Evolutionary conservation across 1,284 basidiomycete species (phyloP), one percentile per base, ranked within the genome.

Genomic region (Garcileccinum viscosum): DNA sequence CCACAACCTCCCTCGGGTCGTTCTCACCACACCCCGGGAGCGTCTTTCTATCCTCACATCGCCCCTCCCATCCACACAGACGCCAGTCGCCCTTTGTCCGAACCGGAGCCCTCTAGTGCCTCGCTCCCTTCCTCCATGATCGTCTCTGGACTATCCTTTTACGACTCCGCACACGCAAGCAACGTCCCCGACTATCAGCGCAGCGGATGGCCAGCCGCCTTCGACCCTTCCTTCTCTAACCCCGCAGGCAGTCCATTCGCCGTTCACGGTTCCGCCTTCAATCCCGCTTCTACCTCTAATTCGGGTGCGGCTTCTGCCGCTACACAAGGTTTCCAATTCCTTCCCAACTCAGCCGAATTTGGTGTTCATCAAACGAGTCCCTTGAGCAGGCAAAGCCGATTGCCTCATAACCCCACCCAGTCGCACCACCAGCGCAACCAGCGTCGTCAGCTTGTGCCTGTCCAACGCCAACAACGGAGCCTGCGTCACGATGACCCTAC

Each of bases 101-200:
- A 24, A 17, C 7, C 69, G 24, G 14, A 69, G 22, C 19, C 66
- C 1, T 63, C 73, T n/a, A 19, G 35, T 5, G 44, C 75, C 3
- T 64, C 76, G 27, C 50, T 30, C 9, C 27, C 50, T 53, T 19
- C 50, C 27, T 56, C 50, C 2, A 78, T 78, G 79, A 80, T 80
- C 62, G 71, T 78, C 42, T 66, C 79, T 3, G 69, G 47, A 0
- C 47, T 72, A 8, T 78, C 80, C 6, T 76, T 78, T 63, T 80
- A 79, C 60, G 78, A 80, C 33, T 76, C 80, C 2, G 30, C 73
- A 12, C 71, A 72, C 1, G 70, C 74, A 4, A 70, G 59, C 19
- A 1, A 65, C 17, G 33, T 73, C n/a, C 69, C 77, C 2, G 70
- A 72, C 62, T 74, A 71, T 33, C 68, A 66, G 6, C 67, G 66